Base-by-base conservation (phyloP, 148 eudicot species). In the Polygonum aviculare region DNA sequence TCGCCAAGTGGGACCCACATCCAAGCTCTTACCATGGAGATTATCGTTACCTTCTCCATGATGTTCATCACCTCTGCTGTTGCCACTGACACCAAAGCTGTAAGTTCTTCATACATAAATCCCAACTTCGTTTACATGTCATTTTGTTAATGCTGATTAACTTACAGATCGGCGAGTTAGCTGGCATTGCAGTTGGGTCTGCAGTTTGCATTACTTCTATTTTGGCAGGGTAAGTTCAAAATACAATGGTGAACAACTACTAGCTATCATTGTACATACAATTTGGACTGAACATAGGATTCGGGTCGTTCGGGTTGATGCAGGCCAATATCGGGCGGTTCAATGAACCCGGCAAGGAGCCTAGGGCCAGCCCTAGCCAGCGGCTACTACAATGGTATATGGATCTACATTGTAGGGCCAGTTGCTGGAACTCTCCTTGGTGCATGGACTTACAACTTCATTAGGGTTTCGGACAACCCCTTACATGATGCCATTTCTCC, bases 311-410 rank as follows among this genome's bases (percentile, higher is more conserved):
- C 50, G 12, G 11, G 50, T n/a, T 22, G 0, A 50, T 19, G 26
- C 89, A 91, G 93, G 59, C 93, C 97, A 39, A 55, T 91, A 75
- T 91, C 97, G 54, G 97, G 93, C 0, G 97, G 97, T 50, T 91
- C 93, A 10, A 91, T 91, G 97, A 89, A 91, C 84, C 97, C 93
- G 3, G 93, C 89, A 48, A 82, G 90, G 77, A 81, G 90, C 3
- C 31, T 87, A 22, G 97, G 97, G 0, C 97, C 97, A 21, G 93
- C 93, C n/a, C 15, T 91, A 74, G 91, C 97, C 0, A 89, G 91
- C 74, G 71, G 70, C 16, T 69, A 83, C 65, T 91, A 86, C 80
- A 82, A 85, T 47, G 90, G 84, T 2, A 44, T 91, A 50, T 88
- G 93, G 97, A 88, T 89, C 4, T 91, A 91, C 33, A 59, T 89